phyloP scores from a whole-genome alignment of 352 stramenopile species.

The Phytopythium ostracodes region DNA sequence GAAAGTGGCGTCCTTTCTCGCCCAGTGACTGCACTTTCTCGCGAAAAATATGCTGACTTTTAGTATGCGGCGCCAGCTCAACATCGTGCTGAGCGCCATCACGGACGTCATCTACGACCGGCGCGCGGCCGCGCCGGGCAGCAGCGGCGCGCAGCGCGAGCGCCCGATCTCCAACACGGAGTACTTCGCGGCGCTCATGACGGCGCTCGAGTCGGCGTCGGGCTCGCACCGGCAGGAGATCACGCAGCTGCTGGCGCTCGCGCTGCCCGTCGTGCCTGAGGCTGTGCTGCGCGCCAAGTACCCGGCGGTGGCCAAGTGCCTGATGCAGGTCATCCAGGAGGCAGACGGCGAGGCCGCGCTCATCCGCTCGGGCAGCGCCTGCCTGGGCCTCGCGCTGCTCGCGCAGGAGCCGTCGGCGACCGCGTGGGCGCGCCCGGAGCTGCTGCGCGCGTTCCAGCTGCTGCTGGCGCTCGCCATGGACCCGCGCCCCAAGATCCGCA shows the following conservation, averaged over 20 bases:
- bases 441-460: slow-evolving; percentile 76
- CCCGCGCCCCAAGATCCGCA: slow-evolving; percentile 81
- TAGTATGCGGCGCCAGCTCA: slow-evolving; percentile 32
- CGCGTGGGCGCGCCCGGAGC: slow-evolving; percentile 62
- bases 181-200: slow-evolving; percentile 88
- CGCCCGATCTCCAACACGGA: slow-evolving; percentile 68
- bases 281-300: slow-evolving; percentile 82
- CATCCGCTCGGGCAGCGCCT: slow-evolving; percentile 60
- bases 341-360: slow-evolving; percentile 53
- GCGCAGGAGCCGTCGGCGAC: slow-evolving; percentile 63
- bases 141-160: not conserved
- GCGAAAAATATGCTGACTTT: not conserved
- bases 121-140: slow-evolving; percentile 13
- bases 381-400: slow-evolving; percentile 56
- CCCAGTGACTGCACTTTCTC: not conserved
- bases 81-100: slow-evolving; percentile 80
- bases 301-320: slow-evolving; percentile 55
- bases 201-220: slow-evolving; percentile 67
- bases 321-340: slow-evolving; percentile 71
- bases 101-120: slow-evolving; percentile 82
- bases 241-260: slow-evolving; percentile 68
- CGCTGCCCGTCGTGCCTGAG: slow-evolving; percentile 65
- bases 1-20: not conserved
- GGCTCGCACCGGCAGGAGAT: slow-evolving; percentile 77
- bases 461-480: slow-evolving; percentile 75